phyloP scores from a whole-genome alignment of 78 protist genomes.

The Chrysochromulina parva region DNA sequence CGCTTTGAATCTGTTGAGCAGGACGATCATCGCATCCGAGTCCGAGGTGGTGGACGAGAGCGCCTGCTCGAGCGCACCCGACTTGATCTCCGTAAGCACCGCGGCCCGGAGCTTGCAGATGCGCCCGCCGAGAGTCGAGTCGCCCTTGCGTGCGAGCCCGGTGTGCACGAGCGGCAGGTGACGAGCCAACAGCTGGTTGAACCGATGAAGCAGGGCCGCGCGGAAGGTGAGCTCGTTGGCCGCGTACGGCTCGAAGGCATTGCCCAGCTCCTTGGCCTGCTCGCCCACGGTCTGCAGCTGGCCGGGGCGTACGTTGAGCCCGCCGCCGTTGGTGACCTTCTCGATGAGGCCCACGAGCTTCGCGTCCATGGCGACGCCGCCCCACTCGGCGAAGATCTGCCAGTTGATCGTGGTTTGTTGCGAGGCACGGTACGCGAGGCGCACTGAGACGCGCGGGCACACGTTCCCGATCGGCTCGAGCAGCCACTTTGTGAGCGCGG shows the following conservation, averaged over 20 bases:
- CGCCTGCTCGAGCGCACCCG: not conserved
- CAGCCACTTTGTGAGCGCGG: not conserved
- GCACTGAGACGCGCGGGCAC: too few species aligned
- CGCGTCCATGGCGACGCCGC: not conserved
- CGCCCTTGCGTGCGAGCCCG: not conserved
- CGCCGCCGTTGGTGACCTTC: too few species aligned
- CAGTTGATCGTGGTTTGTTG: too few species aligned
- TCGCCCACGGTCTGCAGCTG: not conserved
- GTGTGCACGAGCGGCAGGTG: constrained; percentile 14
- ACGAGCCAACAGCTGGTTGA: not conserved
- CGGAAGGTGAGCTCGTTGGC: not conserved
- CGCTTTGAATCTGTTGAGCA: not conserved
- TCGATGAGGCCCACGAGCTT: not conserved
- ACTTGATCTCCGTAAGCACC: not conserved
- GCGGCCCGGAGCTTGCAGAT: not conserved
- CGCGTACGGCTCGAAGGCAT: not conserved
- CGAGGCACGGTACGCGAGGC: too few species aligned
- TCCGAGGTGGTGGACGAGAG: not conserved
- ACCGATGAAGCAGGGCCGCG: not conserved
- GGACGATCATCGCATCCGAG: not conserved
- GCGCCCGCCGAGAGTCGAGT: not conserved
- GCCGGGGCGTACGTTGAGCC: not conserved
- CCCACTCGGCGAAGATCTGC: not conserved
- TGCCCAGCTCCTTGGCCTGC: too few species aligned
- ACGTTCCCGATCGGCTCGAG: not conserved